These are phyloP conservation scores for Cnidoscolus chayamansa DNA, from an alignment of 441 rosid species.

Conservation along the genomic window DNA sequence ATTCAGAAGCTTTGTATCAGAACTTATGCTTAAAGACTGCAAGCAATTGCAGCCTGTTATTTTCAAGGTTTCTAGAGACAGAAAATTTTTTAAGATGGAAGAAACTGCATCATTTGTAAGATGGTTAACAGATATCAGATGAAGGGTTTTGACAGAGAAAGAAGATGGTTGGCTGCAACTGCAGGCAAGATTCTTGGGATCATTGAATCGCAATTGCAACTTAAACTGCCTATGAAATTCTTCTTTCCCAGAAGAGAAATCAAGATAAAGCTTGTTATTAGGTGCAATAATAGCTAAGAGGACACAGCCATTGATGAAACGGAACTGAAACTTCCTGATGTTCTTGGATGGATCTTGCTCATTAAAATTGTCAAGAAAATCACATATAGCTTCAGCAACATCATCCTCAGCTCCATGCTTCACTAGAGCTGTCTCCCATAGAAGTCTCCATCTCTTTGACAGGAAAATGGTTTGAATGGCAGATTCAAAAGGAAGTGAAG, in stretches of 20 bases:
- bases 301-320: conserved; percentile 33
- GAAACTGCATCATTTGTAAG: conserved; percentile 46
- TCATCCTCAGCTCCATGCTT: conserved; percentile 13
- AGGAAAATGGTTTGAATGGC: conserved; percentile 51
- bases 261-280: conserved; percentile 34
- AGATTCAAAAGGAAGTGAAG: conserved; percentile 53
- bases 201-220: conserved; percentile 37
- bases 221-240: conserved; percentile 25
- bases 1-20: conserved; percentile 39
- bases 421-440: conserved; percentile 48
- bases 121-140: conserved; percentile 38
- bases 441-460: conserved; percentile 43
- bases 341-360: conserved; percentile 23
- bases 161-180: conserved; percentile 18
- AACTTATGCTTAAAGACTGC: conserved; percentile 42
- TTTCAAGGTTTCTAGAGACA: conserved; percentile 48
- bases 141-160: conserved; percentile 45
- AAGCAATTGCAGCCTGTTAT: conserved; percentile 39
- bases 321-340: conserved; percentile 38
- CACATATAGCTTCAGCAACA: too few relatives aligned
- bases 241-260: conserved; percentile 35
- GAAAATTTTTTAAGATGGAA: conserved; percentile 38
- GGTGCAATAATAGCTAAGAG: conserved; percentile 43
- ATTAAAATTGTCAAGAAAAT: too few relatives aligned
- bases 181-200: conserved; percentile 11